A percentile compares a stretch with the other conserved stretches of the same genome.
Evolutionary conservation across 768 basidiomycete species (phyloP).

Genomic region (Naematelia encephala): DNA sequence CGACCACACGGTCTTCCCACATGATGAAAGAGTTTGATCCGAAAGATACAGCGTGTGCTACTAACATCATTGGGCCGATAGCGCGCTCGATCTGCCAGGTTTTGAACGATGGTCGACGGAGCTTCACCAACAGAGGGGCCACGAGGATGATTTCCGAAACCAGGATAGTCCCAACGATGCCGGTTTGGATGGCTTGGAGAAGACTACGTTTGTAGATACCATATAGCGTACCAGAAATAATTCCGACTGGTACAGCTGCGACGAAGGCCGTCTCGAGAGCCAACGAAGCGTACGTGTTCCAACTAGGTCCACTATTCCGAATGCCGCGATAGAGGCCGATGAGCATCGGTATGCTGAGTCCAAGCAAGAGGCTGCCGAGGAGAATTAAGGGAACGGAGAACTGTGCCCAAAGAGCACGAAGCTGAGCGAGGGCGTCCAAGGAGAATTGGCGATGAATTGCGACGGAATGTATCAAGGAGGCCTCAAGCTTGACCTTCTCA

Average conservation of each 20-base stretch:
- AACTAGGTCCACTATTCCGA: conserved; percentile 47
- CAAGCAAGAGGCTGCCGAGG: conserved; percentile 66
- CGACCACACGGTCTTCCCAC: conserved; percentile 85
- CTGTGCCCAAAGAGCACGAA: conserved; percentile 89
- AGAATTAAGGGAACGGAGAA: conserved; percentile 78
- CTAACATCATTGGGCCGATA: conserved; percentile 43
- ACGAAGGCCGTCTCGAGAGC: conserved; percentile 59
- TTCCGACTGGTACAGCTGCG: conserved; percentile 44
- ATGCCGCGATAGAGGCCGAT: conserved; percentile 61
- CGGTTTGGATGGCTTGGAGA: conserved; percentile 22
- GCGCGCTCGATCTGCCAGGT: conserved; percentile 23
- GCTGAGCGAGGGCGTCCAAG: conserved; percentile 63
- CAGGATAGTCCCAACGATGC: background rate
- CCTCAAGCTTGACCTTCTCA: conserved; percentile 3
- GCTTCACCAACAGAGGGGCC: conserved; percentile 16
- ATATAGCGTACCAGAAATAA: background rate
- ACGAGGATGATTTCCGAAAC: conserved; percentile 30
- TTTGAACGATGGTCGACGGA: conserved; percentile 6
- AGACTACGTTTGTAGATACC: conserved; percentile 42
- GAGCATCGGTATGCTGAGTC: conserved; percentile 58
- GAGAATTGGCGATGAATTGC: conserved; percentile 56
- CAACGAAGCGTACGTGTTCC: conserved; percentile 51
- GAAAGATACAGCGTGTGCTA: conserved; percentile 70
- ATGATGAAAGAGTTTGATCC: conserved; percentile 95
- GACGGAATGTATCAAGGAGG: conserved; percentile 23